phyloP scores from a whole-genome alignment of 495 filamentous ascomycete species.

The Penicillium simplicissimum region DNA sequence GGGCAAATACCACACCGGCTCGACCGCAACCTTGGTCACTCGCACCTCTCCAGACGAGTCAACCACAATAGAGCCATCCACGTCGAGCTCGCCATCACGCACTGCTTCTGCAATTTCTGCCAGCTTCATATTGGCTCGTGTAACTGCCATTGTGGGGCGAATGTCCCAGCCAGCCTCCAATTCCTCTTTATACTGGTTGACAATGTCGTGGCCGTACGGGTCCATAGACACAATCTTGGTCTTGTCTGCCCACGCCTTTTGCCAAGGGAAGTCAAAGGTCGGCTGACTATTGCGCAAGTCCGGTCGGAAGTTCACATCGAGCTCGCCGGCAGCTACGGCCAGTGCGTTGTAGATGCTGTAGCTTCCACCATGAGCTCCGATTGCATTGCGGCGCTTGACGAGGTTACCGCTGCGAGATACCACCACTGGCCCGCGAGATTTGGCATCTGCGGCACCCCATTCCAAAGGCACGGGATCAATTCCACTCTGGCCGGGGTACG shows the following conservation, averaged over 20 bases:
- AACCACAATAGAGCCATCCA: slow-evolving; percentile 89
- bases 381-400: slow-evolving; percentile 83
- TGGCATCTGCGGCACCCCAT: slow-evolving; percentile 80
- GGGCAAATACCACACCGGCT: slow-evolving; percentile 94
- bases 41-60: slow-evolving; percentile 81
- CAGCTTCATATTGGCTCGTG: slow-evolving; percentile 94
- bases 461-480: slow-evolving; percentile 86
- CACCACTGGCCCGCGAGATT: slow-evolving; percentile 81
- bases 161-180: slow-evolving; percentile 80
- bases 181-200: slow-evolving; percentile 42
- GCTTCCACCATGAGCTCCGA: slow-evolving; percentile 91
- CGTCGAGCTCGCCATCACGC: slow-evolving; percentile 69
- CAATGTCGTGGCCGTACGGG: slow-evolving; percentile 78
- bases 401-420: slow-evolving; percentile 76
- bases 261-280: slow-evolving; percentile 81
- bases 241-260: slow-evolving; percentile 84
- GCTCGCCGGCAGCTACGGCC: slow-evolving; percentile 86
- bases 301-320: slow-evolving; percentile 80
- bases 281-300: slow-evolving; percentile 96
- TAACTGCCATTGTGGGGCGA: slow-evolving; percentile 91
- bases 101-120: slow-evolving; percentile 92
- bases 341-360: slow-evolving; percentile 96
- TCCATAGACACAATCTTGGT: slow-evolving; percentile 99
- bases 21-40: slow-evolving; percentile 95
- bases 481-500: slow-evolving; percentile 91